Percentiles rank a stretch among this genome's conserved stretches.
Evolutionary conservation across 257 asterid genomes (phyloP).

Genomic region (Nicotiana benthamiana): DNA sequence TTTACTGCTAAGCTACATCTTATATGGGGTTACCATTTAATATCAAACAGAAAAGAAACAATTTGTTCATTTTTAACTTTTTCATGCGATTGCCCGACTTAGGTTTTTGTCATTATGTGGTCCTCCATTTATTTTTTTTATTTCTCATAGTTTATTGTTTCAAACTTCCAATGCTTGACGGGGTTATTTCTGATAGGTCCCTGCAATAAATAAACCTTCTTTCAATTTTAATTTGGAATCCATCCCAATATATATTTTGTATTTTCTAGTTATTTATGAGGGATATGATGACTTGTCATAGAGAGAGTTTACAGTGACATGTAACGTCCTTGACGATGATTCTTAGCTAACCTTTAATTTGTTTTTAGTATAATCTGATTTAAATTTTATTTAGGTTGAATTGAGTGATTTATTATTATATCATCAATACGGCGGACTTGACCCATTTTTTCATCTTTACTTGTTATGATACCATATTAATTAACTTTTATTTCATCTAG

Average conservation of each 20-base stretch:
- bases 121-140: background rate
- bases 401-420: background rate
- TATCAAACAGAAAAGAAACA: background rate
- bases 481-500: no score
- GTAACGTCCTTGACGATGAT: background rate
- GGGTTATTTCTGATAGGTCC: background rate
- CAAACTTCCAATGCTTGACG: background rate
- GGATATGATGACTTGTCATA: background rate
- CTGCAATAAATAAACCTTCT: background rate
- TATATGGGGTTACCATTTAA: background rate
- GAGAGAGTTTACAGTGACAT: background rate
- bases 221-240: background rate
- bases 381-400: background rate
- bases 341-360: background rate
- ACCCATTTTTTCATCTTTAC: no score
- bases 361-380: background rate
- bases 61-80: background rate
- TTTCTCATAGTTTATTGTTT: background rate
- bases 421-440: rapidly evolving
- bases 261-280: background rate
- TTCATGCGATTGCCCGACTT: conserved; percentile 13
- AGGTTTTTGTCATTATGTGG: conserved; percentile 12
- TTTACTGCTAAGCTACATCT: conserved; percentile 6
- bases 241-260: background rate
- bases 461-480: no score